These are phyloP conservation scores for Chytridium lagenaria DNA, from an alignment of 371 early-diverging fungal genomes.

Conservation along the genomic window DNA sequence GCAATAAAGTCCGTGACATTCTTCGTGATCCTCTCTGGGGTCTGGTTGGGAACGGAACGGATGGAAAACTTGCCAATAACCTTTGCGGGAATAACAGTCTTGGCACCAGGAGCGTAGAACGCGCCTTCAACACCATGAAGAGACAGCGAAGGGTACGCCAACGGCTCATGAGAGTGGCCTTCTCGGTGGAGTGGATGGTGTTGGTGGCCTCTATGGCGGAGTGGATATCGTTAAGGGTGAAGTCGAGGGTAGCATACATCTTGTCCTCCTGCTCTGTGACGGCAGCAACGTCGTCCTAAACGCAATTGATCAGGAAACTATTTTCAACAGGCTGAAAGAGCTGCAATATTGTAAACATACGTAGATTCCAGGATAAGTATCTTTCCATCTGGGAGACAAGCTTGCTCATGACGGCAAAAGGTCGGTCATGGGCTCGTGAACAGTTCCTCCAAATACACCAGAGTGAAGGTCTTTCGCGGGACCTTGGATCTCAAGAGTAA, in stretches of 20 bases:
- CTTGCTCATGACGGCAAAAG: constrained; percentile 81
- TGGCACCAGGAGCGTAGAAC: constrained; percentile 90
- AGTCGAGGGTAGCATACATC: constrained; percentile 84
- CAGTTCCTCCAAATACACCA: constrained; percentile 94
- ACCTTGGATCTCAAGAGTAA: constrained; percentile 62
- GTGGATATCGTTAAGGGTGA: constrained; percentile 79
- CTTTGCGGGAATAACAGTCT: constrained; percentile 96
- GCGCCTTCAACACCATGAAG: constrained; percentile 98
- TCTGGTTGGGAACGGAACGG: constrained; percentile 85
- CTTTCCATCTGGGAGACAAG: constrained; percentile 85
- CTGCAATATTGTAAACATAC: constrained; percentile 24
- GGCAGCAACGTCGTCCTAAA: constrained; percentile 88
- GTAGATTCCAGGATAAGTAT: constrained; percentile 91
- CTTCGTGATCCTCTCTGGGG: constrained; percentile 76
- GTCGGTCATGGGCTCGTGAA: constrained; percentile 98
- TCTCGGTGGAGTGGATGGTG: constrained; percentile 77
- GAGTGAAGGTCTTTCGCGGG: constrained; percentile 86
- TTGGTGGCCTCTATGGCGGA: constrained; percentile 78
- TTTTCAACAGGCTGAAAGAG: no score
- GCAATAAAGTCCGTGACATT: no score
- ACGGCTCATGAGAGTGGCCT: constrained; percentile 75
- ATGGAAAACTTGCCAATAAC: constrained; percentile 97
- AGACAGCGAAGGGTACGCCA: constrained; percentile 96
- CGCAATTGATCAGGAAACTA: no score
- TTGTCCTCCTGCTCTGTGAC: constrained; percentile 80